Conservation (phyloP, 2,329 filamentous ascomycete genomes). For the Calonectria pauciramosa region DNA sequence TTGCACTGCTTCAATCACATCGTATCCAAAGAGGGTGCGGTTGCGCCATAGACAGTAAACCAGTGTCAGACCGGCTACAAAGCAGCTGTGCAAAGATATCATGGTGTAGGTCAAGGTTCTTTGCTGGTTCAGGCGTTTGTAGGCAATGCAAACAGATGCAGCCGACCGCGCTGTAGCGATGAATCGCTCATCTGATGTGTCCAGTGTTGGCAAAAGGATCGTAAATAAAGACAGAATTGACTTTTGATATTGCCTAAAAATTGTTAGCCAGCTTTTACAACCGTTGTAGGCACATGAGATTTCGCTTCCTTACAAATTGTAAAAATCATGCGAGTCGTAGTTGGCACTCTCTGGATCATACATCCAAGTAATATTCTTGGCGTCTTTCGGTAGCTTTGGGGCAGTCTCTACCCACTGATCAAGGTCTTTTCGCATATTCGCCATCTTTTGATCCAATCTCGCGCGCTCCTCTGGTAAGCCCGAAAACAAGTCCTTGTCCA, state of each 20-base stretch:
- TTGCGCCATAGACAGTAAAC: neutral
- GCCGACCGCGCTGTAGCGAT: neutral
- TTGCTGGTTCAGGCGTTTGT: constrained; percentile 48
- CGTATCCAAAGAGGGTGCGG: neutral
- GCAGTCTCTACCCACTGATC: neutral
- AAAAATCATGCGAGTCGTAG: constrained; percentile 45
- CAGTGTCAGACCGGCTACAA: constrained; percentile 34
- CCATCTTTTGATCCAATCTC: neutral
- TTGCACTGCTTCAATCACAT: neutral
- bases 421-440: neutral
- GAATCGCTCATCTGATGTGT: neutral
- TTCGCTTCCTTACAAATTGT: constrained; percentile 16
- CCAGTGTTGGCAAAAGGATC: neutral
- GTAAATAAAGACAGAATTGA: neutral
- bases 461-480: neutral
- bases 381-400: constrained; percentile 34
- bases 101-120: constrained; percentile 49
- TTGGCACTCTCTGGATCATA: constrained; percentile 45
- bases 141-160: constrained; percentile 44
- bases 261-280: too few species aligned
- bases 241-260: neutral
- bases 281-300: fast-evolving
- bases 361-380: constrained; percentile 42
- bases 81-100: constrained; percentile 47
- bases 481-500: constrained; percentile 2